Percentiles rank a stretch among this genome's conserved stretches.
These are phyloP conservation scores for Helianthus annuus DNA, from an alignment of 129 eudicot species.

Conservation along the genomic window HanXRQr2.0-SUNRISE NC_035447.2:174780873-174781372, in stretches of 20 bases:
- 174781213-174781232: conserved; percentile 1
- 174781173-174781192: not conserved
- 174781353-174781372: not conserved
- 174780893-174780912: not conserved
- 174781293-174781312: conserved; percentile 7
- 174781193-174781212: conserved; percentile 2
- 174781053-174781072: not conserved
- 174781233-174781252: not conserved
- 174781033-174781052: not conserved
- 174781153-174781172: not conserved
- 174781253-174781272: not conserved
- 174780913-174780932: too few species aligned
- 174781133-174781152: not conserved
- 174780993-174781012: not conserved
- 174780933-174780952: too few species aligned
- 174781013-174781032: not conserved
- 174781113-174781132: not conserved
- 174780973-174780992: too few species aligned
- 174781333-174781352: not conserved
- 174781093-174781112: not conserved
- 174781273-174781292: not conserved
- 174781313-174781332: not conserved
- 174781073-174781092: not conserved
- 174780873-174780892: too few species aligned
- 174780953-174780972: too few species aligned